phyloP scores from a whole-genome alignment of 2,329 filamentous ascomycete species.

The Lizonia empirigonia region DNA sequence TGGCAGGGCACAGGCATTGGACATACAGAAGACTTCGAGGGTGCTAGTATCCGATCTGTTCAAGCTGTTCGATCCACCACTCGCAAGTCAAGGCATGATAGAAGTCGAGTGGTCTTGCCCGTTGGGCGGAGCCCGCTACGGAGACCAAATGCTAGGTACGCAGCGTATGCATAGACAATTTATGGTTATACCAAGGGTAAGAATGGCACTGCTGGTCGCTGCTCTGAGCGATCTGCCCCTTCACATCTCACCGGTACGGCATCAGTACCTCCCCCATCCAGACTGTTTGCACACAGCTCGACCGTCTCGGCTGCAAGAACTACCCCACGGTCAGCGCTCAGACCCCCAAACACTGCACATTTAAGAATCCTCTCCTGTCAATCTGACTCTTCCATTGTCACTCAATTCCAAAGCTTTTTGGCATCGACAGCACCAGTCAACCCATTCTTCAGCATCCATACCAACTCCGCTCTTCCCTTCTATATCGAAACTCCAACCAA shows the following conservation, averaged over 20 bases:
- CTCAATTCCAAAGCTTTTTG: conserved; percentile 1
- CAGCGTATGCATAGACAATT: not conserved
- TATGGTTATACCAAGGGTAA: not conserved
- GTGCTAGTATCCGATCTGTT: not conserved
- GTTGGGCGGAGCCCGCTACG: too few relatives aligned
- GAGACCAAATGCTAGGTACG: not conserved
- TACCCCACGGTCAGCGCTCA: not conserved
- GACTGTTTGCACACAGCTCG: not conserved
- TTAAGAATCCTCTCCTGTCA: not conserved
- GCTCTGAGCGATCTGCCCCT: not conserved
- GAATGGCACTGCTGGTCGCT: not conserved
- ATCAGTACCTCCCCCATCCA: not conserved
- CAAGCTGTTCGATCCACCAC: not conserved
- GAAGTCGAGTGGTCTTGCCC: too few relatives aligned
- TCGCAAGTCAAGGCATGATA: not conserved
- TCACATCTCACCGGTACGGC: not conserved
- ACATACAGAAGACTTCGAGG: too few relatives aligned
- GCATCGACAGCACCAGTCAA: conserved; percentile 5
- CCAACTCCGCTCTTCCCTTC: not conserved
- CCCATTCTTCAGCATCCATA: conserved; percentile 12
- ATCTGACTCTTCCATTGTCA: conserved; percentile 3
- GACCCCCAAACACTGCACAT: conserved; percentile 1
- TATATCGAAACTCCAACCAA: not conserved
- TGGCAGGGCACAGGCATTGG: not conserved
- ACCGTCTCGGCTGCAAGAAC: not conserved